Evolutionary conservation across 768 basidiomycete genomes (phyloP), one percentile per base, ranked within the genome.

Genomic region (Pisolithus sp.): DNA sequence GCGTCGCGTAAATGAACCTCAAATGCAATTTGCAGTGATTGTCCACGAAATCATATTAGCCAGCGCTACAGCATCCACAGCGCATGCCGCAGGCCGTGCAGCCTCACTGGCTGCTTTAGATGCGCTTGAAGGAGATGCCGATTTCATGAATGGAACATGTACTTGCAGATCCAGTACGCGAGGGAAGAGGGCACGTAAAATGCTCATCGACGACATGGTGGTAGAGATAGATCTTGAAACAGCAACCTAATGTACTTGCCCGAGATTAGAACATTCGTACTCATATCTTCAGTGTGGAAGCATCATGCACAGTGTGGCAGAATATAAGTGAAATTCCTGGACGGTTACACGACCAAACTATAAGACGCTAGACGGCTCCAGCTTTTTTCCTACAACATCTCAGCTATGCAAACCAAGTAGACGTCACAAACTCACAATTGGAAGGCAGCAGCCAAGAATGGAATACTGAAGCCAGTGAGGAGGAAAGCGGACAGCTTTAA

Each of bases 51-150:
- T 80, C 20, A 70, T 80, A 38, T 70, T 91, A 40, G 79, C 85
- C 26, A 81, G 71, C 46, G 83, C 77, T 2, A 70, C 71, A 50
- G 83, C 83, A 46, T 49, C 64, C 6, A 78, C 78, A 7, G 68
- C 73, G 8, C 68, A 76, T 26, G 70, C 74, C 17, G 85, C 88
- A 23, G 76, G 81, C 5, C 77, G 85, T 54, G 71, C 68, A 37
- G 83, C 83, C 4, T 85, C 85, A 6, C 58, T 78, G 45, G 72
- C 72, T n/a, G 88, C 87, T 10, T 63, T 92, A 53, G 83, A 87
- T 61, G 81, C 80, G 17, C 65, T 92, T 31, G 79, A 86, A 52
- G 78, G 77, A 24, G 81, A 89, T 59, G 67, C 81, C 5, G 74
- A 73, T 12, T 82, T 90, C 50, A 67, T 91, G 62, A 67, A 74